A percentile compares a stretch with the other conserved stretches of the same genome.
These are phyloP conservation scores for Collybia sp. DNA, from an alignment of 768 basidiomycete genomes.

Conservation along the genomic window DNA sequence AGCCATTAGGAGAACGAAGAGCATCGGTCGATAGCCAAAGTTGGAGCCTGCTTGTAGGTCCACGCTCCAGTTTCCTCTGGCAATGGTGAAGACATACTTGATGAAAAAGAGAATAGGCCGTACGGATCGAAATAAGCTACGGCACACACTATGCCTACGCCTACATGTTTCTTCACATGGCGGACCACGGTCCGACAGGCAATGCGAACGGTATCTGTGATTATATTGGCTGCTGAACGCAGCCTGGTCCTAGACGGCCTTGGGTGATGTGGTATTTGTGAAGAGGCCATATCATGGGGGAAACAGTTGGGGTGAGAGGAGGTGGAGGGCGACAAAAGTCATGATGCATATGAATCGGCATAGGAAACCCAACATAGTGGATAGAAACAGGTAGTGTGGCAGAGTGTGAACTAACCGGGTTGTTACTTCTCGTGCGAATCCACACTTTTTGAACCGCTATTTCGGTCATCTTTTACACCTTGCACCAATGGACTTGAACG, in stretches of 20 bases:
- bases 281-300: not conserved
- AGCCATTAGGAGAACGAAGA: constrained; percentile 68
- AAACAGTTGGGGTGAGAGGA: constrained; percentile 6
- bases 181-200: constrained; percentile 8
- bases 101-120: constrained; percentile 15
- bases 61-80: constrained; percentile 71
- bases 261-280: constrained; percentile 1
- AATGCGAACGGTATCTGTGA: not conserved
- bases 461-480: constrained; percentile 7
- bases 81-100: not conserved
- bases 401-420: constrained; percentile 9
- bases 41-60: constrained; percentile 84
- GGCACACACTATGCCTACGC: constrained; percentile 64
- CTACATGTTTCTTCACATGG: constrained; percentile 42
- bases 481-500: constrained; percentile 39
- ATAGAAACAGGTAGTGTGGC: constrained; percentile 14
- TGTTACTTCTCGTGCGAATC: constrained; percentile 28
- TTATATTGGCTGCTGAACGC: not conserved
- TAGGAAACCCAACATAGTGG: constrained; percentile 23
- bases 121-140: constrained; percentile 78
- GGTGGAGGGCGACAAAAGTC: constrained; percentile 10
- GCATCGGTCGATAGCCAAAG: constrained; percentile 84
- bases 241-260: not conserved
- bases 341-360: constrained; percentile 20
- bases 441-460: constrained; percentile 1